phyloP scores from a whole-genome alignment of 495 filamentous ascomycete genomes.

The Xylaria scruposa region DNA sequence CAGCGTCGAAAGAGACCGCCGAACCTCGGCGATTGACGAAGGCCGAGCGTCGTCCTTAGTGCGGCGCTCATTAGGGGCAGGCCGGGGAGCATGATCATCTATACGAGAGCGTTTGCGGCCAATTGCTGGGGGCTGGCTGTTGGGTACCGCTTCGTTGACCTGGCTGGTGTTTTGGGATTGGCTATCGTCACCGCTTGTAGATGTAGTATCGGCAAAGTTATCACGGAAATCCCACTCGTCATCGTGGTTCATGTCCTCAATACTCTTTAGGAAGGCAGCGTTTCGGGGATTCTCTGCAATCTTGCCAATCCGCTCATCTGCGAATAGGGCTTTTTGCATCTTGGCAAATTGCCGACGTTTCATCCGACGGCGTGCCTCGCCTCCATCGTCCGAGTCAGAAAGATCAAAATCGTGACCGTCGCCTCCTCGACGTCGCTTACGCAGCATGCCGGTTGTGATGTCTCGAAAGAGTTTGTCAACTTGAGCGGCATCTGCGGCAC shows the following conservation, averaged over 20 bases:
- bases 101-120: slow-evolving; percentile 37
- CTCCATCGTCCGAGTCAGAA: slow-evolving; percentile 86
- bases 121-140: slow-evolving; percentile 48
- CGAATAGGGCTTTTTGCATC: slow-evolving; percentile 86
- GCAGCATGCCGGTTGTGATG: slow-evolving; percentile 83
- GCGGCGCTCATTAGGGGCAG: slow-evolving; percentile 67
- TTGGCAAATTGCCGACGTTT: slow-evolving; percentile 89
- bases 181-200: slow-evolving; percentile 51
- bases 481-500: slow-evolving; percentile 77
- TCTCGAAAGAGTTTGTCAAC: slow-evolving; percentile 91
- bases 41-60: slow-evolving; percentile 67
- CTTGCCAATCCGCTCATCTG: slow-evolving; percentile 89
- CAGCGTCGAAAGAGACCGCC: slow-evolving; percentile 78
- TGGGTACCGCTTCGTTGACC: slow-evolving; percentile 43
- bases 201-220: slow-evolving; percentile 58
- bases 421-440: slow-evolving; percentile 66
- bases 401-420: slow-evolving; percentile 78
- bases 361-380: slow-evolving; percentile 73
- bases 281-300: slow-evolving; percentile 92
- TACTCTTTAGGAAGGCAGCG: slow-evolving; percentile 83
- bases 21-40: slow-evolving; percentile 75
- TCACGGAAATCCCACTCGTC: slow-evolving; percentile 80
- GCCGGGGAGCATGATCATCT: slow-evolving; percentile 62
- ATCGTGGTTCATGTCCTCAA: slow-evolving; percentile 83
- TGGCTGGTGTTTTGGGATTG: slow-evolving; percentile 32